Conservation (phyloP, 768 basidiomycete species). For the Cystofilobasidium bisporidii region DNA sequence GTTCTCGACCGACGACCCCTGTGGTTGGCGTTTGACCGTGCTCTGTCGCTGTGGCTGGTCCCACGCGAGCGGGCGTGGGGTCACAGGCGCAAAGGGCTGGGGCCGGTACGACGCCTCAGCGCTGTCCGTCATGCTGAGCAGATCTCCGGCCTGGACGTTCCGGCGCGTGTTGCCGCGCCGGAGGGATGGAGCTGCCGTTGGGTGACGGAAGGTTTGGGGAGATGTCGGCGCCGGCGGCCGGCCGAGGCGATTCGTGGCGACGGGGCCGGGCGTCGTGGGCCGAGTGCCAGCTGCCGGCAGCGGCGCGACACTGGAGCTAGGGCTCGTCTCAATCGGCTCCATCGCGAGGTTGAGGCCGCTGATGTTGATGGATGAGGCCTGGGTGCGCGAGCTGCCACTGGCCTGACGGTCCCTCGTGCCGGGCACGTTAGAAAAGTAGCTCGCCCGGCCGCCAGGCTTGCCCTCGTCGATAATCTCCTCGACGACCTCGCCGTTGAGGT, state of each 20-base stretch:
- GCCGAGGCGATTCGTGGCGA: conserved; percentile 25
- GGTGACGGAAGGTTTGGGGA: background rate
- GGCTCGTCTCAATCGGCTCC: conserved; percentile 29
- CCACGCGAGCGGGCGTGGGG: conserved; percentile 37
- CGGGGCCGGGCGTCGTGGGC: background rate
- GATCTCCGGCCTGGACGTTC: conserved; percentile 41
- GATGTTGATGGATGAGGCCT: conserved; percentile 8
- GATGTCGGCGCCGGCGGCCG: background rate
- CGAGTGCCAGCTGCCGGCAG: background rate
- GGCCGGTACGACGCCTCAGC: conserved; percentile 38
- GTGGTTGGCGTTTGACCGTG: background rate
- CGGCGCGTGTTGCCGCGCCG: conserved; percentile 26
- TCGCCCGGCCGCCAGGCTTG: conserved; percentile 29
- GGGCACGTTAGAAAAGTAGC: background rate
- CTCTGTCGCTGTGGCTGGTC: conserved; percentile 26
- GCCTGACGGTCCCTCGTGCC: conserved; percentile 28
- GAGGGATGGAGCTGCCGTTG: conserved; percentile 4
- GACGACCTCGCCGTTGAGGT: conserved; percentile 6
- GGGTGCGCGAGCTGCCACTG: background rate
- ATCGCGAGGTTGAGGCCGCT: conserved; percentile 26
- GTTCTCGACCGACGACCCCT: background rate
- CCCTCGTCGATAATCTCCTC: conserved; percentile 20
- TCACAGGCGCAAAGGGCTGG: conserved; percentile 27
- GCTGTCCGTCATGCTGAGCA: conserved; percentile 41
- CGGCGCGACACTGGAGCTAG: background rate